A percentile compares a stretch with the other conserved stretches of the same genome.
These are phyloP conservation scores for Ambrosia artemisiifolia DNA, from an alignment of 129 eudicot species.

Conservation along the genomic window DNA sequence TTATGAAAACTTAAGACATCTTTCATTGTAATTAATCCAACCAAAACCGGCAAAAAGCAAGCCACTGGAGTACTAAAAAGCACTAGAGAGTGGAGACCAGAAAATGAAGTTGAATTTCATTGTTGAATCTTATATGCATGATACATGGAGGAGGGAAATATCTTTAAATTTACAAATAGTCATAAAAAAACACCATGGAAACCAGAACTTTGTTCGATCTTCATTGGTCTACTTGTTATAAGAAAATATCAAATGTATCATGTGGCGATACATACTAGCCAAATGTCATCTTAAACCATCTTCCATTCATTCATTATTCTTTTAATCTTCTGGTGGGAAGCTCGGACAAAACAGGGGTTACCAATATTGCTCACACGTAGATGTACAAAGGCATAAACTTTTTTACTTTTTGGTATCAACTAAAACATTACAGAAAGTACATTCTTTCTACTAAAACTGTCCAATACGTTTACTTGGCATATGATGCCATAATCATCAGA, in stretches of 20 bases:
- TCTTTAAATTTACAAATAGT: background rate
- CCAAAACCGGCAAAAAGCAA: no score
- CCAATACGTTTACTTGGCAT: constrained; percentile 7
- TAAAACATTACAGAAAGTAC: constrained; percentile 2
- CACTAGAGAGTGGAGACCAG: background rate
- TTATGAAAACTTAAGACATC: background rate
- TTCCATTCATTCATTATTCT: background rate
- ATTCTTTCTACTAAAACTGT: background rate
- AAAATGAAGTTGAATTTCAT: background rate
- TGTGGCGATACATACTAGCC: background rate
- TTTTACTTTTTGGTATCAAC: background rate
- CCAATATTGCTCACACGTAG: constrained; percentile 5
- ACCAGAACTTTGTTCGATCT: background rate
- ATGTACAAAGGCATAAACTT: background rate
- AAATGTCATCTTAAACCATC: background rate
- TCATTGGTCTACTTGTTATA: background rate
- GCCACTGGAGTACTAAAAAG: no score
- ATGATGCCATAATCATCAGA: constrained; percentile 1
- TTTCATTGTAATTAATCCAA: no score
- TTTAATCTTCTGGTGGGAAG: background rate
- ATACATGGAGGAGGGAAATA: background rate
- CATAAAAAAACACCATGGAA: background rate
- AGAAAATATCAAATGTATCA: background rate
- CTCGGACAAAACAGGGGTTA: background rate
- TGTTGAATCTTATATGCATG: background rate